Base-by-base conservation (phyloP, 257 asterid genomes). In the Lycium ferocissimum region DNA sequence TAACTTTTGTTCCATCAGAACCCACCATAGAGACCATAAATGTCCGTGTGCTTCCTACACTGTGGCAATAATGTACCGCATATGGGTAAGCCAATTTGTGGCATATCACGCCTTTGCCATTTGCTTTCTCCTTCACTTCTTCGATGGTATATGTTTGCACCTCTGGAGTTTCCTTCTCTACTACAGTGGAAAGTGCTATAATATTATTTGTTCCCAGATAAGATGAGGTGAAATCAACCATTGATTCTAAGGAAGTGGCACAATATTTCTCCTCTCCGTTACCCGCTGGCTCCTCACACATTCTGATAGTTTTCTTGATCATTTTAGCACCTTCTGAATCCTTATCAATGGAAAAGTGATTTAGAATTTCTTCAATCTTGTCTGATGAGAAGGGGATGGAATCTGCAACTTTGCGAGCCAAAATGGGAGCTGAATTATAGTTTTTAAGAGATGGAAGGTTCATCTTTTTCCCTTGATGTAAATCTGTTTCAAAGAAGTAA, bases 211-310 rank as follows among this genome's bases (percentile, higher is more conserved):
- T 89, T 8, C 95, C 98, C 11, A 93, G 69, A 69, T 87, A 88
- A 65, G 93, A 92, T 51, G 90, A 83, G 87, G 86, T 89, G 89
- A 93, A 95, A 88, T 93, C 98, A 1, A 94, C 83, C 97, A 94
- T 94, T 26, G 98, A 89, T 65, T 94, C 95, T 80, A 95, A 37
- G 2, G 95, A 92, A 72, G 79, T 49, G 2, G 37, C 85, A 18
- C 84, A 66, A 33, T 87, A 65, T 51, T 90, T 91, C 80, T 89
- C 92, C 79, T 95, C 97, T 4, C 93, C 94, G 63, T 87, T 67
- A 1, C 88, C 62, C 13, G 86, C 89, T 8, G 79, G 84, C 18
- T 83, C 89, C 91, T 94, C 94, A 47, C 98, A 95, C 47, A 89
- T 91, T 43, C 61, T 54, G 3, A 95, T 85, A 13, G 96, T 91